Conservation (phyloP, 2,329 filamentous ascomycete species). For the Talaromyces sp. region DNA sequence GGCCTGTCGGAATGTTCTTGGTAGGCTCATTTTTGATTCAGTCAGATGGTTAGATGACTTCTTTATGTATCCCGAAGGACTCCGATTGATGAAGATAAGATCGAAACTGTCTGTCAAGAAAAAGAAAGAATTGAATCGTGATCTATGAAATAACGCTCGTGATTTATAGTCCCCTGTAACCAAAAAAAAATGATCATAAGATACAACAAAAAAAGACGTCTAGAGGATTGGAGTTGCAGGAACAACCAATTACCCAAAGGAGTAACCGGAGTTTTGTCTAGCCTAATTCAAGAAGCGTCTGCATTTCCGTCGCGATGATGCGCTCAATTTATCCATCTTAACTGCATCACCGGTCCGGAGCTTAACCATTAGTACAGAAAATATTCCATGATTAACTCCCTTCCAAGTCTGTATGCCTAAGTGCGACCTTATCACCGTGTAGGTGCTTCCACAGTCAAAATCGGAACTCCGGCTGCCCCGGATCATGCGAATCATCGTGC, state of each 20-base stretch:
- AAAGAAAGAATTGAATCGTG: not conserved
- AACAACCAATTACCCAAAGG: constrained; percentile 8
- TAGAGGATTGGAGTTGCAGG: not conserved
- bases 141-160: not conserved
- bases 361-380: not conserved
- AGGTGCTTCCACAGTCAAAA: not conserved
- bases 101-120: not conserved
- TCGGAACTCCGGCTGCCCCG: not conserved
- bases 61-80: not conserved
- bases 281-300: not conserved
- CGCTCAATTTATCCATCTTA: not conserved
- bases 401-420: not conserved
- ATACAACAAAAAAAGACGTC: not conserved
- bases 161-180: not conserved
- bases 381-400: not conserved
- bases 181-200: not conserved
- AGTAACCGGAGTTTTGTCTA: constrained; percentile 8
- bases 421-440: not conserved
- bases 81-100: not conserved
- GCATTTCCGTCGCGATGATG: not conserved
- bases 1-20: constrained; percentile 65
- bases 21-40: constrained; percentile 40
- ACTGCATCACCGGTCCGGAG: not conserved
- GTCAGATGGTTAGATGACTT: not conserved
- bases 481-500: not conserved